Percentiles rank a stretch among this genome's conserved stretches.
phyloP scores from a whole-genome alignment of 352 stramenopile genomes.

The Phytophthora pseudosyringae region DNA sequence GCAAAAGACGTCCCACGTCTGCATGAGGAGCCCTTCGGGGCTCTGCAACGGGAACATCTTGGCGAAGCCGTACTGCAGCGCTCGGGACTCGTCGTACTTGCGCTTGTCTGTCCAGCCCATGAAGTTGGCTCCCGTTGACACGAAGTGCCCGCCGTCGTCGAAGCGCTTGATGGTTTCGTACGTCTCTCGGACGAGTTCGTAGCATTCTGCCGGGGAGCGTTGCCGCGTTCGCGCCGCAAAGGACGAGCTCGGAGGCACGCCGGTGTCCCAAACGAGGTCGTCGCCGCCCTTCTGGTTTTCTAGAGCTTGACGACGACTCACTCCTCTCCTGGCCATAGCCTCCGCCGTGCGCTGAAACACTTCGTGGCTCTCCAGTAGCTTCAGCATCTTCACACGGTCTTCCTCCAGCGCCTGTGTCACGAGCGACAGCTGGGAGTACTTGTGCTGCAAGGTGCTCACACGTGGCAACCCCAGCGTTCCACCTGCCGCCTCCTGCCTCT shows the following conservation, averaged over 20 bases:
- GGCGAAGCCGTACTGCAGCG: conserved; percentile 54
- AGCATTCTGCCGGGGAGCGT: conserved; percentile 38
- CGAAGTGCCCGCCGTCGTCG: conserved; percentile 39
- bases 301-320: neutral
- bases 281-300: conserved; percentile 2
- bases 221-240: conserved; percentile 33
- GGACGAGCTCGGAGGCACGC: conserved; percentile 43
- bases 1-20: conserved; percentile 53
- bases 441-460: conserved; percentile 22
- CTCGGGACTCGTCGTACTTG: conserved; percentile 39
- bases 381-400: conserved; percentile 45
- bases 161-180: conserved; percentile 59
- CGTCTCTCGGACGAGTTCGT: conserved; percentile 63
- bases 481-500: conserved; percentile 24
- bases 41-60: conserved; percentile 48
- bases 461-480: neutral
- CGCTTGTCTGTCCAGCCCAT: conserved; percentile 63
- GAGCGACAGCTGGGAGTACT: conserved; percentile 45
- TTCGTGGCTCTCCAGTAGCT: conserved; percentile 40
- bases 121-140: conserved; percentile 43
- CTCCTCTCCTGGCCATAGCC: conserved; percentile 23
- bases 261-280: conserved; percentile 30
- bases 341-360: conserved; percentile 42
- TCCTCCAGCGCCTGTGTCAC: conserved; percentile 47
- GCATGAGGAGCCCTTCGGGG: conserved; percentile 43